Evolutionary conservation across 768 basidiomycete species (phyloP), one percentile per base, ranked within the genome.

Genomic region (Galerina marginata): DNA sequence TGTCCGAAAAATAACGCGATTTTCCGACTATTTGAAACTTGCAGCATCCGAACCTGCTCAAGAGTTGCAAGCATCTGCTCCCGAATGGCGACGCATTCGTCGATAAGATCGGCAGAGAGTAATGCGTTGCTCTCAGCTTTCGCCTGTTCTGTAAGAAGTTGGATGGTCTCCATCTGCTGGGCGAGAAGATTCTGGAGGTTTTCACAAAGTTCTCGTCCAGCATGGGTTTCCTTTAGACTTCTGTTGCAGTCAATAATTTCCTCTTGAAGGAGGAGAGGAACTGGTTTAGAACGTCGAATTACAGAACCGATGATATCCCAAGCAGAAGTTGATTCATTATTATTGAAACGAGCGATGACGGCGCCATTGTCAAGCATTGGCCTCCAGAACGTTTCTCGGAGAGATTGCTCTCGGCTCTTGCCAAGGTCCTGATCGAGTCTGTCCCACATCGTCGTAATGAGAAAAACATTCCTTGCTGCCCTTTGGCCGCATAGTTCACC

Each of bases 361-460:
- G 47, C 47, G 2, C 29, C 47, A 33, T 33, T 33, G 29, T 33
- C 12, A 48, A 33, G 10, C 12, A 14, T 14, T 9, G 26, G 9
- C 12, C 11, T 33, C 47, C 47, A 48, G 26, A 29, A 48, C 5
- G 12, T 15, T 1, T 48, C 16, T 15, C 12, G 10, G 14, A 48
- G 47, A 33, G 14, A 9, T 9, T 14, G 15, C 47, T 48, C 47
- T 16, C 47, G 26, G 26, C 36, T 20, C 47, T 38, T 16, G 12
- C 38, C 39, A 11, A 71, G 71, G 26, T 48, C 26, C 26, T 52
- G 33, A 23, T 52, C 39, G 15, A 71, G 71, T 20, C 51, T 69
- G 14, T 66, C 69, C 79, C 77, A 79, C 72, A 75, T 77, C 1
- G 74, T 79, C 1, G 78, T 80, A n/a, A 73, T 66, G 12, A 80